Evolutionary conservation across 176 grass and related monocot species (phyloP), one percentile per base, ranked within the genome.

Genomic region (Thinopyrum elongatum): DNA sequence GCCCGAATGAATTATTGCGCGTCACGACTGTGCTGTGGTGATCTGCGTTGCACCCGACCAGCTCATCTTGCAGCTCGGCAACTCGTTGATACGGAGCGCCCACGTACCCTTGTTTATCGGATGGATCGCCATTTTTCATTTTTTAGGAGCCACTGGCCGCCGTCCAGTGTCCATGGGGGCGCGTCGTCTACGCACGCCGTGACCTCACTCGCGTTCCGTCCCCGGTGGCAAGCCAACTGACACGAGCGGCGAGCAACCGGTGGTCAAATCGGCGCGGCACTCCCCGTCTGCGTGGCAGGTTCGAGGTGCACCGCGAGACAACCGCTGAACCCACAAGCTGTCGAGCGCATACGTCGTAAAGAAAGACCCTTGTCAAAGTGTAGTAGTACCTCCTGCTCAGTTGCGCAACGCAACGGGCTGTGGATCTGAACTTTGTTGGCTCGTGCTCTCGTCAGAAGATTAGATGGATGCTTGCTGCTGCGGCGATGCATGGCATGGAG

Each of bases 1-100:
- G 36, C 75, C 72, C 39, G 31, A 82, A 83, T 72, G 31, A 82
- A 83, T 72, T 25, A 86, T 86, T 86, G 73, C 38, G 59, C 66
- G 25, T 8, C 69, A 69, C 85, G 81, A 47, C 22, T 89, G 77
- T 1, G 15, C 4, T 31, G 47, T 26, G 17, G 35, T 47, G 35
- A 74, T 89, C 67, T 80, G 68, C 42, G n/a, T 2, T 36, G 71
- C 71, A 84, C 41, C 74, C 31, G 66, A 80, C 82, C 82, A 80
- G 55, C 82, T 44, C 58, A 67, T 35, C 28, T 41, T 19, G 21
- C 44, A 11, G 62, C 14, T 23, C 42, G 5, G 21, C 26, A 62
- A 57, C 58, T 10, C 74, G 82, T 44, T 49, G 62, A 35, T 23
- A 31, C 7, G 19, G 13, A 1, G 65, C 16, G 13, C 28, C 5